Conservation (phyloP, 106 monocot species). For the Amphibolis antarctica region DNA sequence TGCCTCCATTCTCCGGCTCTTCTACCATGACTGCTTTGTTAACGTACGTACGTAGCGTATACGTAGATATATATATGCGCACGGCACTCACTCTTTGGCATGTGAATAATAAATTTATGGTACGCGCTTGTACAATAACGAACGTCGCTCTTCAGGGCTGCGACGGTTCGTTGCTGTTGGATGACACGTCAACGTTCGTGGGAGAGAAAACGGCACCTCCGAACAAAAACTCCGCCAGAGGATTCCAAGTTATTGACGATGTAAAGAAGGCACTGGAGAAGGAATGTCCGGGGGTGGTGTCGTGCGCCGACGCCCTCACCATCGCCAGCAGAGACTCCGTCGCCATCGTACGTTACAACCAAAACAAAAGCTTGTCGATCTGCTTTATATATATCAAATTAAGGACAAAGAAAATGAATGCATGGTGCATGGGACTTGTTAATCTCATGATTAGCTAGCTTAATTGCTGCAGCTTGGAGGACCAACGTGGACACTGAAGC, state of each 20-base stretch:
- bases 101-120: neutral
- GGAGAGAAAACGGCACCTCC: slow-evolving; percentile 54
- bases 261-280: slow-evolving; percentile 52
- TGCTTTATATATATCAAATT: slow-evolving; percentile 39
- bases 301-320: slow-evolving; percentile 63
- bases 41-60: slow-evolving; percentile 16
- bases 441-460: neutral
- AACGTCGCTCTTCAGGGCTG: slow-evolving; percentile 33
- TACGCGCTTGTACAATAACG: neutral
- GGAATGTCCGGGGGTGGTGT: slow-evolving; percentile 47
- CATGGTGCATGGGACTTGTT: slow-evolving; percentile 12
- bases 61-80: neutral
- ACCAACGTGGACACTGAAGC: slow-evolving; percentile 22
- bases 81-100: no score
- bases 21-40: slow-evolving; percentile 89
- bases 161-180: slow-evolving; percentile 62
- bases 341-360: slow-evolving; percentile 29
- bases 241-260: slow-evolving; percentile 59
- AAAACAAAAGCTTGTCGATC: neutral
- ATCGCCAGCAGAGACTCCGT: slow-evolving; percentile 49
- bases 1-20: slow-evolving; percentile 58
- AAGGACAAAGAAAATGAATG: neutral
- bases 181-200: slow-evolving; percentile 43
- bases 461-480: slow-evolving; percentile 15
- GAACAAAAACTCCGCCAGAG: slow-evolving; percentile 46